A percentile compares a stretch with the other conserved stretches of the same genome.
phyloP scores from a whole-genome alignment of 1,284 basidiomycete genomes.

The Austroboletus niveus region DNA sequence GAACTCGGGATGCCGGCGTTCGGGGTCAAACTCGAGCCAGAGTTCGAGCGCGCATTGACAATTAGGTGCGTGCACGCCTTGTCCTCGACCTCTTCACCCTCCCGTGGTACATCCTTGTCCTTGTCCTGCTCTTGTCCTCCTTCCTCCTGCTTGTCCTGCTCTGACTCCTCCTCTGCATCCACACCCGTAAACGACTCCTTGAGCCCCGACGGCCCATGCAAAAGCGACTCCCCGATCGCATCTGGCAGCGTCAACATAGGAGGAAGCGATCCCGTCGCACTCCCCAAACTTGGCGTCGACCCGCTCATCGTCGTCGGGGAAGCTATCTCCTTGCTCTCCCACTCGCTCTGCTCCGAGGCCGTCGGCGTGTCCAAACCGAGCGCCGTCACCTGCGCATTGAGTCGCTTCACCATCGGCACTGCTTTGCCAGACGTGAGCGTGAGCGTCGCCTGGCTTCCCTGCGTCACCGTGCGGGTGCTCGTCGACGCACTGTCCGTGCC shows the following conservation, averaged over 20 bases:
- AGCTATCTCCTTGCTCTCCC: neutral
- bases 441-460: slow-evolving; percentile 26
- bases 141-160: too few species aligned
- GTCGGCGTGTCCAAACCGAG: neutral
- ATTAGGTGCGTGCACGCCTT: neutral
- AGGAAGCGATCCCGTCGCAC: slow-evolving; percentile 13
- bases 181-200: slow-evolving; percentile 17
- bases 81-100: too few species aligned
- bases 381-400: slow-evolving; percentile 14
- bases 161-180: too few species aligned
- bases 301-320: neutral
- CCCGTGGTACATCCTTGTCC: too few species aligned
- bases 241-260: slow-evolving; percentile 2
- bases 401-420: slow-evolving; percentile 19
- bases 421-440: neutral
- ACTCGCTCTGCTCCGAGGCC: neutral
- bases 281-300: slow-evolving; percentile 30
- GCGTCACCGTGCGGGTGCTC: slow-evolving; percentile 25
- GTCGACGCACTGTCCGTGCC: slow-evolving; percentile 23
- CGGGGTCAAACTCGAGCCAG: neutral
- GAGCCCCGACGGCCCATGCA: slow-evolving; percentile 20
- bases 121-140: too few species aligned
- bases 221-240: slow-evolving; percentile 5
- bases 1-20: neutral
- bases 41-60: neutral